These are phyloP conservation scores for Vaccinium corymbosum DNA, from an alignment of 148 eudicot genomes.

Conservation along the genomic window DNA sequence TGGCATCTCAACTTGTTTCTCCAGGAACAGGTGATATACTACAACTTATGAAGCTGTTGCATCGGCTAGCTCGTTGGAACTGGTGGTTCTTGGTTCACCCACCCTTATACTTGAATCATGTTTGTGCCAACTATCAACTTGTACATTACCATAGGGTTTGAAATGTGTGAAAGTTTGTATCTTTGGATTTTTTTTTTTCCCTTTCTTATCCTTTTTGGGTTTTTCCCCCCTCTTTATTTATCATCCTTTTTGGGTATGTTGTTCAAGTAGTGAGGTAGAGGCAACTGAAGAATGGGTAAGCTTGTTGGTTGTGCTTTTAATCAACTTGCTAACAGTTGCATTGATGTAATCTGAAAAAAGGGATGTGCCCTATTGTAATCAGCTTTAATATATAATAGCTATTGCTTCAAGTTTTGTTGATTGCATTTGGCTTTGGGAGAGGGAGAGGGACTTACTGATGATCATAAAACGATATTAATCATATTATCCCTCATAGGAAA, in stretches of 20 bases:
- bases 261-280: not conserved
- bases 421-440: not conserved
- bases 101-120: conserved; percentile 1
- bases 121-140: conserved; percentile 5
- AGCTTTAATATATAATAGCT: not conserved
- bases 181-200: not conserved
- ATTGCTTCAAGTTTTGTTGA: not conserved
- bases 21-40: conserved; percentile 8
- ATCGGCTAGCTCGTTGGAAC: not conserved
- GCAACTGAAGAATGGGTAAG: not conserved
- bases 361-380: not conserved
- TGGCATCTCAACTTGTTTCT: not conserved
- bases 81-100: not conserved
- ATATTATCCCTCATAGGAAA: not conserved
- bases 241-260: not conserved
- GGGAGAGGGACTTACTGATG: not conserved
- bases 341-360: conserved; percentile 9
- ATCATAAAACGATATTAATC: no score
- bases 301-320: not conserved
- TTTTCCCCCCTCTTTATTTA: not conserved
- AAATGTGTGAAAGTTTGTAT: not conserved
- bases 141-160: conserved; percentile 4
- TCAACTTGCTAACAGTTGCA: not conserved
- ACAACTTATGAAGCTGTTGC: not conserved
- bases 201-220: not conserved